A percentile compares a stretch with the other conserved stretches of the same genome.
Conservation (phyloP, 208 protist species). For the Acanthamoeba lenticulata region DNA sequence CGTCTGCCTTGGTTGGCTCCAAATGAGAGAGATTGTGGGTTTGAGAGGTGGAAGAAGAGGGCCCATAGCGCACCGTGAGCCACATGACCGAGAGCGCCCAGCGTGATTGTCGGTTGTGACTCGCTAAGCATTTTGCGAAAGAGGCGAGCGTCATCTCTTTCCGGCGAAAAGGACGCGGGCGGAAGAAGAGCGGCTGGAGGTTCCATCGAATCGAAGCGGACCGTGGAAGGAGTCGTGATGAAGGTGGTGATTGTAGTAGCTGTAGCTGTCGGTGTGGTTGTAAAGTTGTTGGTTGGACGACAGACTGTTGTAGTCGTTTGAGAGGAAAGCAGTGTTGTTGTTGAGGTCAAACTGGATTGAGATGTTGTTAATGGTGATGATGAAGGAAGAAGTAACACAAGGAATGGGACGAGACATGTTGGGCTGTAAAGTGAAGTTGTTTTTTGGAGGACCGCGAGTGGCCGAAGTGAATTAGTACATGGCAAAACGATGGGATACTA, state of each 20-base stretch:
- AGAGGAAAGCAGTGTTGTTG: no score
- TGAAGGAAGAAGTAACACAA: no score
- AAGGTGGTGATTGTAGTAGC: no score
- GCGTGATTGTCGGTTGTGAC: conserved; percentile 41
- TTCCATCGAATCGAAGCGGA: no score
- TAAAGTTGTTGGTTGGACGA: no score
- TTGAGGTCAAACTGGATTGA: no score
- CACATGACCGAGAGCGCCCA: conserved; percentile 72
- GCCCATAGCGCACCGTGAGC: conserved; percentile 36
- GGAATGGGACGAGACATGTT: no score
- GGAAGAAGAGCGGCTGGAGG: background rate
- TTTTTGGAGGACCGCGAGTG: background rate
- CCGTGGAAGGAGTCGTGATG: no score
- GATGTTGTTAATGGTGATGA: no score
- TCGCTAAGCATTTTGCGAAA: background rate
- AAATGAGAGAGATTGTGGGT: background rate
- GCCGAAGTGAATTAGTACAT: background rate
- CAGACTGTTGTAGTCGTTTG: no score
- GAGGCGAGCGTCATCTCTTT: background rate
- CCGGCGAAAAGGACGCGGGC: background rate
- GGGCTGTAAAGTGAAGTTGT: background rate
- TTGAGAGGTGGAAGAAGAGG: background rate
- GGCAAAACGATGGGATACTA: background rate
- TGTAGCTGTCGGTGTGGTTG: no score
- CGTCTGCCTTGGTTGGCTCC: background rate